phyloP scores from a whole-genome alignment of 352 stramenopile genomes.

The Phytophthora uliginosa region DNA sequence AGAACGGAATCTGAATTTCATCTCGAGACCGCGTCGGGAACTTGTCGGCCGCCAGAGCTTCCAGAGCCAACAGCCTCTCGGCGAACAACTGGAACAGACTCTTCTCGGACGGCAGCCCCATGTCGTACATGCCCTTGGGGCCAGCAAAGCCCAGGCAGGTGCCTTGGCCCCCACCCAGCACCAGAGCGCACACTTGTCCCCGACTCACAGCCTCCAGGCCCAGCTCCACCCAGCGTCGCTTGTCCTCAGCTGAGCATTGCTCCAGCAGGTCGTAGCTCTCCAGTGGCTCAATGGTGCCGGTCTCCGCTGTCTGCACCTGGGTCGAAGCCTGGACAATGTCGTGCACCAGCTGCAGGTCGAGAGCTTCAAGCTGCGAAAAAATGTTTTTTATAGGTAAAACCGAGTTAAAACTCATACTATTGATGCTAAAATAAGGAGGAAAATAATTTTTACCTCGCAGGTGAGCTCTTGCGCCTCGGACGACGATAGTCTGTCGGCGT shows the following conservation, averaged over 20 bases:
- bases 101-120: slow-evolving; percentile 93
- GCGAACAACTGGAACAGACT: slow-evolving; percentile 96
- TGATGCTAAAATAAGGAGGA: background rate
- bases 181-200: slow-evolving; percentile 94
- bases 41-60: slow-evolving; percentile 42
- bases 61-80: slow-evolving; percentile 91
- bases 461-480: slow-evolving; percentile 53
- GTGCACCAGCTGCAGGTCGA: slow-evolving; percentile 75
- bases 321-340: slow-evolving; percentile 76
- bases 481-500: slow-evolving; percentile 53
- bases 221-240: slow-evolving; percentile 50
- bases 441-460: slow-evolving; percentile 43
- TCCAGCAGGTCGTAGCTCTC: slow-evolving; percentile 73
- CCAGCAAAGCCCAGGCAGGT: slow-evolving; percentile 97
- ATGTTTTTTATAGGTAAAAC: too few species aligned
- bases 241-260: slow-evolving; percentile 50
- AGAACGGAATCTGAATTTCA: slow-evolving; percentile 80
- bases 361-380: slow-evolving; percentile 56
- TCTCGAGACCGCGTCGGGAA: slow-evolving; percentile 24
- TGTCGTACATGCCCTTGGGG: slow-evolving; percentile 97
- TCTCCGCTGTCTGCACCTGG: slow-evolving; percentile 24
- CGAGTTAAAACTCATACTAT: background rate
- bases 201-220: slow-evolving; percentile 87
- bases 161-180: slow-evolving; percentile 96
- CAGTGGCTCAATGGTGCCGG: slow-evolving; percentile 63